Conservation (phyloP, 305 asterid species). For the Fraxinus platypoda region DNA sequence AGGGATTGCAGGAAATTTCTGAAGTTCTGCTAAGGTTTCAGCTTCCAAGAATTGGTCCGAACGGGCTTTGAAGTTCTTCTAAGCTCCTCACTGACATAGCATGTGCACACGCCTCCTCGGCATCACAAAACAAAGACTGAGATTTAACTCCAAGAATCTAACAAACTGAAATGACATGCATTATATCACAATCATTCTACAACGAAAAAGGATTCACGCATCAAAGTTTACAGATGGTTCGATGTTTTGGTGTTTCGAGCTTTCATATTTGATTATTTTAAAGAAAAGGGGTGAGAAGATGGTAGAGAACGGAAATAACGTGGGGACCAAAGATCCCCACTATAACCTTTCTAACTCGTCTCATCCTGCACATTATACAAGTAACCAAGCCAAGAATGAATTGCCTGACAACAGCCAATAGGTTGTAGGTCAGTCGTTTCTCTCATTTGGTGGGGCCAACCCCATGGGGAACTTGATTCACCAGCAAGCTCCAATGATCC, state of each 20-base stretch:
- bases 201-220: not conserved
- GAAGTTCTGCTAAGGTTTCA: not conserved
- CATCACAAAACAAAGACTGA: not conserved
- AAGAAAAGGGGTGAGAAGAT: slow-evolving; percentile 22
- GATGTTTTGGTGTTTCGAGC: not conserved
- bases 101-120: no score
- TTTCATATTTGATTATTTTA: slow-evolving; percentile 24
- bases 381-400: slow-evolving; percentile 96
- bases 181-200: not conserved
- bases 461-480: slow-evolving; percentile 40
- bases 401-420: slow-evolving; percentile 58
- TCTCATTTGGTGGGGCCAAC: slow-evolving; percentile 47
- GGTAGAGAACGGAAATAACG: slow-evolving; percentile 24
- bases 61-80: not conserved
- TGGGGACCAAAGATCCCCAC: slow-evolving; percentile 16
- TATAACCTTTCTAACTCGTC: slow-evolving; percentile 16
- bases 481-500: slow-evolving; percentile 42
- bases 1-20: not conserved
- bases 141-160: not conserved
- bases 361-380: slow-evolving; percentile 32
- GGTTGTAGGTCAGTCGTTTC: slow-evolving; percentile 26
- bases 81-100: no score
- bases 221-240: slow-evolving; percentile 18
- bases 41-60: not conserved
- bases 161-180: not conserved